Base-by-base conservation (phyloP, 306 rosid species). In the Dryas alaskensis region DNA sequence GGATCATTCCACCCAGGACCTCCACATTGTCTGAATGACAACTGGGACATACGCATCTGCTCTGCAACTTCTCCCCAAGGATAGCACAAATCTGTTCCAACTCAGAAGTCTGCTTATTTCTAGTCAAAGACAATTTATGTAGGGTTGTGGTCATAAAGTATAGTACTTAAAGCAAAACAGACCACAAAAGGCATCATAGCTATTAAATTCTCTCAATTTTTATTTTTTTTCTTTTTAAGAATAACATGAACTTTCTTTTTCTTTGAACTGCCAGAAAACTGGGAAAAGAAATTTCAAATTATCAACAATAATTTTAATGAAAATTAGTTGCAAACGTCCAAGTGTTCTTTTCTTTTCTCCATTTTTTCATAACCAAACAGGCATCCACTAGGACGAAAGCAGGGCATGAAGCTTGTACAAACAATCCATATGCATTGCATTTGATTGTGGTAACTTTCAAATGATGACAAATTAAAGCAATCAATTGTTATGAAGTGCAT, bases 1-100 rank as follows among this genome's bases (percentile, higher is more conserved):
- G 78, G 70, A 85, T 71, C 59, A 82, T 69, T 42, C 59, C 85
- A 11, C 85, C 77, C 77, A 86, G 68, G 61, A 81, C 69, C 74
- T 86, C 96, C 84, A 86, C 73, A 75, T 90, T 88, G 81, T 95
- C 87, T 51, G 79, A 44, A 68, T 83, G 89, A 77, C 99, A 90
- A 63, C 75, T 75, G 40, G 99, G 93, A 81, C 99, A 95, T 3
- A 75, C 67, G 70, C 89, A 88, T 75, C 84, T 76, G 50, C 65
- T 86, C 81, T 88, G 97, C 84, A 95, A 83, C 43, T 81, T 89
- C 84, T 83, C 98, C 43, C 92, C 83, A 49, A 92, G 84, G 39
- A 87, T 81, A 69, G 73, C 74, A 77, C 53, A 81, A 48, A 82
- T 37, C 61, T 75, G 73, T 82, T 88, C 96, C 72, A 86, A 27